Percentiles rank a stretch among this genome's conserved stretches.
Evolutionary conservation across 2,329 filamentous ascomycete species (phyloP).

Genomic region (Pyricularia grisea): DNA sequence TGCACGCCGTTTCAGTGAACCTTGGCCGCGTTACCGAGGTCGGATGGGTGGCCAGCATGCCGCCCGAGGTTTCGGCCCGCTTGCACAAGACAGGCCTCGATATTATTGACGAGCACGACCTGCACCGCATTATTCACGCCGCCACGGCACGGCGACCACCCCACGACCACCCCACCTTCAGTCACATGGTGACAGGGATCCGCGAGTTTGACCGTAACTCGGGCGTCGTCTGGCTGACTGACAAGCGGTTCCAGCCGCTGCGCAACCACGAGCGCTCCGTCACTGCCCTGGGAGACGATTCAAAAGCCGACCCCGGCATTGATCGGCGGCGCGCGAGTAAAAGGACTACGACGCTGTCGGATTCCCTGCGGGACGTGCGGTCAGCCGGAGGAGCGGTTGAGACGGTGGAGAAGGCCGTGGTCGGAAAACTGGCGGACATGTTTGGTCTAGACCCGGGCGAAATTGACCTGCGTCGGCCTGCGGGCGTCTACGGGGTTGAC

Average conservation of each 20-base stretch:
- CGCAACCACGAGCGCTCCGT: background rate
- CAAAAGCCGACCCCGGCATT: background rate
- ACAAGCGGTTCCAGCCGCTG: background rate
- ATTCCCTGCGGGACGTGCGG: background rate
- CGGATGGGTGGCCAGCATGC: conserved; percentile 35
- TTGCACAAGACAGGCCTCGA: background rate
- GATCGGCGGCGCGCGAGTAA: background rate
- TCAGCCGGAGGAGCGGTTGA: background rate
- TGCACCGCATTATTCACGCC: background rate
- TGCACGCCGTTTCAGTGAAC: conserved; percentile 12
- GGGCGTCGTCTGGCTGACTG: background rate
- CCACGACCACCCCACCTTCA: background rate
- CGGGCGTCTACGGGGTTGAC: conserved; percentile 40
- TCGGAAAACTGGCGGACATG: conserved; percentile 10
- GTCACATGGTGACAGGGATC: background rate
- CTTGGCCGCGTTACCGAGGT: conserved; percentile 12
- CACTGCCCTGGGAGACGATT: background rate
- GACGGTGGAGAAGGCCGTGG: conserved; percentile 5
- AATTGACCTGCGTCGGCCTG: conserved; percentile 29
- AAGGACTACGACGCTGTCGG: background rate
- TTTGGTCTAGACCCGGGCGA: conserved; percentile 18
- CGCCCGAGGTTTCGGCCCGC: background rate
- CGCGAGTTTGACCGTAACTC: background rate
- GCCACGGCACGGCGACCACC: background rate
- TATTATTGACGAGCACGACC: background rate